Evolutionary conservation across 1,284 basidiomycete species (phyloP).

Genomic region (Fomitopsis palustris): DNA sequence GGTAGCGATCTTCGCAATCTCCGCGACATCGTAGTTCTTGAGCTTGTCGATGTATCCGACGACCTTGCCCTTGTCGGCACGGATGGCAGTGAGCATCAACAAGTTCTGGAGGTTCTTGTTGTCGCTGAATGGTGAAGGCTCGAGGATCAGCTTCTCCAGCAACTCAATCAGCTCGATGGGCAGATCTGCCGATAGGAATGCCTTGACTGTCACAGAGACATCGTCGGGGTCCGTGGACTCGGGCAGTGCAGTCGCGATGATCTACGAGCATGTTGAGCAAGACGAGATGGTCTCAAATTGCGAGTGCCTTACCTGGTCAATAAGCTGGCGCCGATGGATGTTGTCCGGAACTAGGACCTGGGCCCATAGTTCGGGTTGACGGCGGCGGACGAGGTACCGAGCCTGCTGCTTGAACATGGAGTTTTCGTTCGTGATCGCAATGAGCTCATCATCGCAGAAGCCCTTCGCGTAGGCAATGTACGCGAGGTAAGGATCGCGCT

Average conservation of each 20-base stretch:
- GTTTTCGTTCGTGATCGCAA: slow-evolving; percentile 97
- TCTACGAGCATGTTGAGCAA: slow-evolving; percentile 36
- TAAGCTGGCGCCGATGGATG: slow-evolving; percentile 88
- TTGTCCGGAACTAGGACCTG: slow-evolving; percentile 92
- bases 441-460: slow-evolving; percentile 98
- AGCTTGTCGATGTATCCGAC: slow-evolving; percentile 98
- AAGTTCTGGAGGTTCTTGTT: slow-evolving; percentile 96
- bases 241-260: slow-evolving; percentile 92
- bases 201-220: slow-evolving; percentile 98
- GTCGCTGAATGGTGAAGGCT: slow-evolving; percentile 96
- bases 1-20: slow-evolving; percentile 96
- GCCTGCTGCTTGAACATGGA: slow-evolving; percentile 99
- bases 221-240: slow-evolving; percentile 99
- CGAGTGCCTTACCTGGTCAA: slow-evolving; percentile 77
- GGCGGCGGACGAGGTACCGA: slow-evolving; percentile 95
- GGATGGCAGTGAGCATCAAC: slow-evolving; percentile 92
- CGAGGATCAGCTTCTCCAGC: slow-evolving; percentile 98
- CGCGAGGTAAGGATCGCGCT: slow-evolving; percentile 96
- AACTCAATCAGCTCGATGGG: slow-evolving; percentile 98
- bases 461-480: slow-evolving; percentile 99
- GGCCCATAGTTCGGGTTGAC: slow-evolving; percentile 94
- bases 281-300: neutral
- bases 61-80: slow-evolving; percentile 98
- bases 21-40: slow-evolving; percentile 90
- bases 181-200: slow-evolving; percentile 96